Conservation (phyloP, 176 grass and related monocot genomes). For the Ampelocalamus luodianensis region DNA sequence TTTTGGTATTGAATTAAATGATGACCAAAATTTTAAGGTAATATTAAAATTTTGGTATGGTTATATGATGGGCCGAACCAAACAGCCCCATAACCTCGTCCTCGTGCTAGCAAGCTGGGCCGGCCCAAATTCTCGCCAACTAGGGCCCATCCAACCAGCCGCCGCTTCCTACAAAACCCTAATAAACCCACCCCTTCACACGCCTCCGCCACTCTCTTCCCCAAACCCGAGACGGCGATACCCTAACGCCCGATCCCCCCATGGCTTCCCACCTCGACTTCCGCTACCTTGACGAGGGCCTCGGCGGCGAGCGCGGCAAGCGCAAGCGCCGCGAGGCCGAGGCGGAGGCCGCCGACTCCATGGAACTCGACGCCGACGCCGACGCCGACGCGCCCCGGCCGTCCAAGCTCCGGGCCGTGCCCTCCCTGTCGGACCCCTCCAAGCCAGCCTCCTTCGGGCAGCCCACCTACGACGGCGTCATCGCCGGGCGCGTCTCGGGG, state of each 20-base stretch:
- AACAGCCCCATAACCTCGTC: not conserved
- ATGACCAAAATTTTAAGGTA: no score
- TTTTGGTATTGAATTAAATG: no score
- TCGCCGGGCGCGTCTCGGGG: slow-evolving; percentile 78
- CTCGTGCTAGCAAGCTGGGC: not conserved
- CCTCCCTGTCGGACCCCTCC: slow-evolving; percentile 75
- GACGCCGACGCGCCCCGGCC: slow-evolving; percentile 49
- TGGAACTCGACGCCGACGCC: slow-evolving; percentile 64
- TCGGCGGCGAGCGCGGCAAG: slow-evolving; percentile 85
- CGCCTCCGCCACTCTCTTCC: not conserved
- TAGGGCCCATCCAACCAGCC: slow-evolving; percentile 16
- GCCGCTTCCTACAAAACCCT: slow-evolving; percentile 44
- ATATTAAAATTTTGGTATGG: no score
- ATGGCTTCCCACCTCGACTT: slow-evolving; percentile 92
- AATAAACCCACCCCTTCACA: slow-evolving; percentile 44
- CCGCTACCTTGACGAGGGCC: slow-evolving; percentile 89
- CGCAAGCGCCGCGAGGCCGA: slow-evolving; percentile 60
- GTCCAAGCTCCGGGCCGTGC: slow-evolving; percentile 67
- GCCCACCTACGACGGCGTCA: slow-evolving; percentile 88
- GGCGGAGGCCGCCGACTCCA: slow-evolving; percentile 46
- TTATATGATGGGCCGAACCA: no score
- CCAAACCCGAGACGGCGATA: not conserved
- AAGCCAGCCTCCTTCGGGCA: slow-evolving; percentile 76
- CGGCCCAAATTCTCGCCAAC: not conserved
- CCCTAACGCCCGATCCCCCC: slow-evolving; percentile 16